Evolutionary conservation across 2,329 filamentous ascomycete species (phyloP), one percentile per base, ranked within the genome.

Genomic region (Monosporascus ibericus): DNA sequence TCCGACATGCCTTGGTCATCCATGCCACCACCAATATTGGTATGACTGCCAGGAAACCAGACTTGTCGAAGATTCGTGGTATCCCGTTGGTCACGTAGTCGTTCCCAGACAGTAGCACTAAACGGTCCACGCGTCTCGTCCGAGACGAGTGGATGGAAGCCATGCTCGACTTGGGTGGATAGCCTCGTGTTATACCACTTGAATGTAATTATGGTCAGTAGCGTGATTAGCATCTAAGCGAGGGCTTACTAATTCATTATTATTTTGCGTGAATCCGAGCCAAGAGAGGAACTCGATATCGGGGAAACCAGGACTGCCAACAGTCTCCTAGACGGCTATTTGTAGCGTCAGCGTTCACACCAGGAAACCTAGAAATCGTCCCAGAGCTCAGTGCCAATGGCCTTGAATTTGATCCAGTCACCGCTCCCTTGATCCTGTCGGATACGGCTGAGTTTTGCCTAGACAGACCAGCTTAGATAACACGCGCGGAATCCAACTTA

Each of bases 21-120:
- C 80, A 80, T 87, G 2, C 86, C 86, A 34, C 86, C 86, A 5
- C 86, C 86, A 47, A 87, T 81, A 60, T 89, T 87, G 11, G 76
- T 82, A 63, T 91, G 87, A 48, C 79, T 81, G 6, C 87, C 87
- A 0, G 87, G 83, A 61, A 91, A 90, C 83, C 83, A 86, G 14
- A 78, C 75, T 55, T 79, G 76, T 27, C 75, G 70, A 44, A 79
- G 66, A 53, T 79, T 70, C 2, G 74, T 75, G 22, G 64, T 68
- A 15, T 67, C 60, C 37, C 64, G 66, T 30, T 72, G 69, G 25
- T 67, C 63, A 0, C 66, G 65, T 8, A 67, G 65, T 20, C 74
- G 69, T 58, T 80, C 76, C 80, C 78, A 83, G 1, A 83, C 65
- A 2, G 80, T 77, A 14, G 80, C 79, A n/a, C 66, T 69, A 54